Percentiles rank a stretch among this genome's conserved stretches.
These are phyloP conservation scores for Xylariomycetidae sp. DNA, from an alignment of 2,329 filamentous ascomycete genomes.

Conservation along the genomic window DNA sequence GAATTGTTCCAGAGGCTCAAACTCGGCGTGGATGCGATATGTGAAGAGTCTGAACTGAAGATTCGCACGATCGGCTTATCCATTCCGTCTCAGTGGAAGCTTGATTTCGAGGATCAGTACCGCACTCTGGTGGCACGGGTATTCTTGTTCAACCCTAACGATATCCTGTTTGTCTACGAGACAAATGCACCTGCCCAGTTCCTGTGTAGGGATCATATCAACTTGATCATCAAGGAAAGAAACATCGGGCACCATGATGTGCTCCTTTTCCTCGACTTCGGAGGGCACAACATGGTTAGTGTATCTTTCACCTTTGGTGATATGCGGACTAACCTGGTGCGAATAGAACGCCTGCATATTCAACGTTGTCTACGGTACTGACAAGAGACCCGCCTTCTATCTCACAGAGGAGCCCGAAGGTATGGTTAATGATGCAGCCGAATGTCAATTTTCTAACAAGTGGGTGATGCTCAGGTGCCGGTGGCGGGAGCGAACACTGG, in stretches of 20 bases:
- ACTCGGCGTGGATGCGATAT: slow-evolving; percentile 3
- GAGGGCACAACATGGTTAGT: slow-evolving; percentile 11
- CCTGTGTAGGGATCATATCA: slow-evolving; percentile 5
- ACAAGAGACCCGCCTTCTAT: slow-evolving; percentile 7
- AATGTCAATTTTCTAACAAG: slow-evolving; percentile 1
- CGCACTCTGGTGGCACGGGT: slow-evolving; percentile 3
- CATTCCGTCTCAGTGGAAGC: slow-evolving; percentile 10
- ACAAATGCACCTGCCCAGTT: slow-evolving; percentile 10
- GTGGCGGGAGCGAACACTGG: slow-evolving; percentile 10
- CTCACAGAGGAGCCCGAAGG: slow-evolving; percentile 4
- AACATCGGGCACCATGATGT: slow-evolving; percentile 4
- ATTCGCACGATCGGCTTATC: slow-evolving; percentile 9
- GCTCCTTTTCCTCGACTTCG: slow-evolving; percentile 10
- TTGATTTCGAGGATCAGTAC: slow-evolving; percentile 11
- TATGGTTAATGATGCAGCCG: neutral
- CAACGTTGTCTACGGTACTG: slow-evolving; percentile 5
- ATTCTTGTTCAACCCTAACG: neutral
- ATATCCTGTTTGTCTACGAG: slow-evolving; percentile 8
- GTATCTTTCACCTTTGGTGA: neutral
- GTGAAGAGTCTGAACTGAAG: neutral
- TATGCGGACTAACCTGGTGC: neutral
- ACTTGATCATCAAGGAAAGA: neutral
- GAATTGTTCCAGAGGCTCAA: slow-evolving; percentile 5
- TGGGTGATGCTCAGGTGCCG: slow-evolving; percentile 3
- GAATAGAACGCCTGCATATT: slow-evolving; percentile 9